Conservation (phyloP, 768 basidiomycete species). For the Neoboletus subvelutipes region DNA sequence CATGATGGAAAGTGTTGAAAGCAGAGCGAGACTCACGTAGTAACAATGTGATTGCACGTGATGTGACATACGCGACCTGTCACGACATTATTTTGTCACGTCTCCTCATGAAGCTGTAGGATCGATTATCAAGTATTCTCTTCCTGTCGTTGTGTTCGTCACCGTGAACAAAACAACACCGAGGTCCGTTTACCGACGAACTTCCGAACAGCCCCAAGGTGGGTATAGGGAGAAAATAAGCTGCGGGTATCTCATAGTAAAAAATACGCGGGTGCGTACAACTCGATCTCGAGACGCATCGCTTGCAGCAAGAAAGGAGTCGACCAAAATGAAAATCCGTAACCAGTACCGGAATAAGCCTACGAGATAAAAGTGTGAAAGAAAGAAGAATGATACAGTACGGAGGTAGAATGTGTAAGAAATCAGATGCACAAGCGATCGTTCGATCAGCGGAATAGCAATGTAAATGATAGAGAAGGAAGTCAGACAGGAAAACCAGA, state of each 20-base stretch:
- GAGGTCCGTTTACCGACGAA: neutral
- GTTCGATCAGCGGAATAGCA: slow-evolving; percentile 16
- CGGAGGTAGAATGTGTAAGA: slow-evolving; percentile 5
- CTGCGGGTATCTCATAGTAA: slow-evolving; percentile 30
- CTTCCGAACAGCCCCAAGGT: neutral
- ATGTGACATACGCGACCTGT: slow-evolving; percentile 28
- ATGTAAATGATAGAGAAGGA: slow-evolving; percentile 11
- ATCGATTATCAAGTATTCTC: too few relatives aligned
- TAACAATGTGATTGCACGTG: slow-evolving; percentile 16
- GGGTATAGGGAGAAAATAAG: slow-evolving; percentile 11
- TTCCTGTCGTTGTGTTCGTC: neutral
- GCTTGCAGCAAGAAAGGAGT: slow-evolving; percentile 3
- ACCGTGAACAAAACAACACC: neutral
- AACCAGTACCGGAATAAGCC: slow-evolving; percentile 20
- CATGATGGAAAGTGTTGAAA: slow-evolving; percentile 17
- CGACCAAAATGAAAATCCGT: slow-evolving; percentile 18
- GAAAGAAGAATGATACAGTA: slow-evolving; percentile 1
- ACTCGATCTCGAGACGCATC: neutral
- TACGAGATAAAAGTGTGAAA: slow-evolving; percentile 4
- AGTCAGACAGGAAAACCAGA: slow-evolving; percentile 5
- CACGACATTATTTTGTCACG: slow-evolving; percentile 15
- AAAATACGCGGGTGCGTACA: slow-evolving; percentile 17
- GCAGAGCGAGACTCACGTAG: slow-evolving; percentile 7
- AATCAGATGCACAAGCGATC: slow-evolving; percentile 7
- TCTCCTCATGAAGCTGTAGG: neutral